Evolutionary conservation across 768 basidiomycete species (phyloP), one percentile per base, ranked within the genome.

Genomic region (Termitomyces sp.): DNA sequence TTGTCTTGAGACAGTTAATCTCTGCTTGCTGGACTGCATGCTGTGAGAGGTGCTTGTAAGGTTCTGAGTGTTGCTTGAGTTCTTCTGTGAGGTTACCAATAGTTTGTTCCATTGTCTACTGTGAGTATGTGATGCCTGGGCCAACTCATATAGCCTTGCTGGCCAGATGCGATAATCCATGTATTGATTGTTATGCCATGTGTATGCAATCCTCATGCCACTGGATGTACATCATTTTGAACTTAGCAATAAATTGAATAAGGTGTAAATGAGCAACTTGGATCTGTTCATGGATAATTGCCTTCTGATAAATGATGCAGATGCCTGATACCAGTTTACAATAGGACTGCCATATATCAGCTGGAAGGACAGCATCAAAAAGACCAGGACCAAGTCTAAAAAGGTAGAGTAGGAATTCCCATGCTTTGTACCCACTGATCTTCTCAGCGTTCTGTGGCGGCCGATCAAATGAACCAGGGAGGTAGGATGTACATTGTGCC

Each of bases 151-250:
- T 5, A 54, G 65, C 54, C 58, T 79, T 73, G 0, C 58, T 55
- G 4, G 59, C 63, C 8, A 70, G 40, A 59, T 79, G 79, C 1
- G 66, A n/a, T 6, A 75, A 58, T 0, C 62, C 56, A 58, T 79
- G 76, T 15, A 79, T 49, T 39, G 69, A 67, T n/a, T 64, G 77
- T 3, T 67, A 70, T 2, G 66, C 53, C 45, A 78, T 75, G 55
- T 80, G 79, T 1, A 81, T 48, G 0, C 61, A 60, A 18, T 63
- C 63, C 0, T 60, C 3, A 42, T 68, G 2, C 38, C 67, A 28
- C 33, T 74, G 70, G 38, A 46, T 4, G 57, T 80, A 80, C 0
- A 78, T 60, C 0, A 54, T 28, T 64, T 80, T 75, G 63, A 68
- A 80, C n/a, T 79, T 76, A 2, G 61, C 42, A 0, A 65, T 58